Evolutionary conservation across 2,329 filamentous ascomycete genomes (phyloP), one percentile per base, ranked within the genome.

Genomic region (Metarhizium album): DNA sequence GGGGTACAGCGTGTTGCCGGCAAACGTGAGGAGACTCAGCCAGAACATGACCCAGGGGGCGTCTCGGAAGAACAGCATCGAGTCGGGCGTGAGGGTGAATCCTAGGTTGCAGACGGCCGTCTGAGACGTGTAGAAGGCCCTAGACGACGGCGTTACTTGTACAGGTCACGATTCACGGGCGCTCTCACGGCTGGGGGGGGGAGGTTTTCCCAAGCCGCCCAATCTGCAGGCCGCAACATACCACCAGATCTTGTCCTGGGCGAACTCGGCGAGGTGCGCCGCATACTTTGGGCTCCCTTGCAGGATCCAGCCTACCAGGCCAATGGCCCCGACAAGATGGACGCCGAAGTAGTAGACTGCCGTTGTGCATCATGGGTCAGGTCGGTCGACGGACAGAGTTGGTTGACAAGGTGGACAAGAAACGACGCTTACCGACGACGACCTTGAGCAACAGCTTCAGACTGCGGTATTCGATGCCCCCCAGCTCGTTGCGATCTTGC

Each of bases 1-100:
- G 0, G 80, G 81, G 52, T 81, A 84, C 45, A 70, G 71, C 0
- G 76, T 79, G 49, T 79, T 76, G 2, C 76, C 77, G 0, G 74
- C 72, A 6, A 78, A 69, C 2, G 75, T 74, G 2, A 78, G 56
- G 14, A 73, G 63, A 3, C 66, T 69, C 64, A 78, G 74, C 46
- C 76, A 61, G 49, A 78, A 58, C 51, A 79, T 64, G 2, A 65
- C 67, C 53, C 61, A 67, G 1, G 61, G 64, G 0, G 74, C 71
- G 40, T 71, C 69, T 45, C 66, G 67, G 56, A 78, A 78, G 1
- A 64, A 63, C 9, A 74, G 61, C 74, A 78, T 76, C 2, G 75
- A 78, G 49, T 78, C 74, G 0, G 77, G 74, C 0, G 77, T 75
- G 8, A 80, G 65, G 0, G 75, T 76, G 50, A 78, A 72, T 22